Conservation (phyloP, 2,329 filamentous ascomycete genomes). For the Myrmaecium sp. region DNA sequence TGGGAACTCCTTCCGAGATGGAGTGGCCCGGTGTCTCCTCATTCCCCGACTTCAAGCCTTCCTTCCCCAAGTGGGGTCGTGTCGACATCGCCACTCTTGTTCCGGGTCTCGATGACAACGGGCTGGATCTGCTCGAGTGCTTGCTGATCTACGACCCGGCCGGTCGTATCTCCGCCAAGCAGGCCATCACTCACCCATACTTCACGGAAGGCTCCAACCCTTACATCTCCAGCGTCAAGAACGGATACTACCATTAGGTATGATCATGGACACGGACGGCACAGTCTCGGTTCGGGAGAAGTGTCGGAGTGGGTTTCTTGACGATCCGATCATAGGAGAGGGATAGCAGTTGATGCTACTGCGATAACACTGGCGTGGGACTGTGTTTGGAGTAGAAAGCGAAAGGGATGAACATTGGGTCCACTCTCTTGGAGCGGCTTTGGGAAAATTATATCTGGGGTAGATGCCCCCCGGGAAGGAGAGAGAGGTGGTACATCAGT, state of each 20-base stretch:
- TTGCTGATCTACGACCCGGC: conserved; percentile 81
- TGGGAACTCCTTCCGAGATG: conserved; percentile 69
- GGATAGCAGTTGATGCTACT: no score
- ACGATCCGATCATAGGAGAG: no score
- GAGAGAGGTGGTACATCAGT: no score
- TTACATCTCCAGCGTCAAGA: conserved; percentile 14
- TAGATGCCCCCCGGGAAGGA: no score
- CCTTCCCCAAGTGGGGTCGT: conserved; percentile 79
- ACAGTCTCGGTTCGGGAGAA: no score
- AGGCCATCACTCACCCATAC: conserved; percentile 70
- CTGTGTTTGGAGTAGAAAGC: no score
- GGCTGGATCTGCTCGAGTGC: conserved; percentile 49
- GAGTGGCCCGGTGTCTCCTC: conserved; percentile 86
- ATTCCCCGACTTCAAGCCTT: conserved; percentile 83
- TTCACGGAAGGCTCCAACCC: conserved; percentile 39
- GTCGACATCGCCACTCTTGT: conserved; percentile 51
- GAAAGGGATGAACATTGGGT: no score
- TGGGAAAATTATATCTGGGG: no score
- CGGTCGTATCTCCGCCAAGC: conserved; percentile 75
- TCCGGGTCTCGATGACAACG: conserved; percentile 53
- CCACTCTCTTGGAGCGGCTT: no score
- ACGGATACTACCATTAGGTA: conserved; percentile 5
- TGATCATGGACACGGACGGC: no score
- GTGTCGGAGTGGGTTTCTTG: no score
- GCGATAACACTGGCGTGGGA: no score